A percentile compares a stretch with the other conserved stretches of the same genome.
These are phyloP conservation scores for Termitomyces sp. DNA, from an alignment of 768 basidiomycete genomes.

Conservation along the genomic window DNA sequence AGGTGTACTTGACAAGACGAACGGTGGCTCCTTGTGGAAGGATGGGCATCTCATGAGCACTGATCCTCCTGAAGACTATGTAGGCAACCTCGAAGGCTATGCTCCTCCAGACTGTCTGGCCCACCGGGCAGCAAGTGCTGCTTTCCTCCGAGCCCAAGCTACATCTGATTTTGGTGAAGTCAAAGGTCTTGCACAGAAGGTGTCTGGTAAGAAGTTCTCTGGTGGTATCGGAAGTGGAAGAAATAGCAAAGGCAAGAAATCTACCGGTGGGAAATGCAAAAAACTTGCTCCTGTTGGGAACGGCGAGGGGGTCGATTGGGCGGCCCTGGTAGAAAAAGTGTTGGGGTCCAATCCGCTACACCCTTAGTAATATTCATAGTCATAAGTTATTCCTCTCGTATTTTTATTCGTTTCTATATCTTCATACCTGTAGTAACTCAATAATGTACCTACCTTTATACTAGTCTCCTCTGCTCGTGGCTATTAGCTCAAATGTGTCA, in stretches of 20 bases:
- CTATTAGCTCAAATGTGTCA: too few species aligned
- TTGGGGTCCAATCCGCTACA: slow-evolving; percentile 17
- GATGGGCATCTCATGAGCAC: slow-evolving; percentile 56
- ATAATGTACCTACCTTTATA: neutral
- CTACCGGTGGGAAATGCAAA: neutral
- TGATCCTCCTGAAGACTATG: slow-evolving; percentile 17
- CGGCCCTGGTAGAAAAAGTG: slow-evolving; percentile 33
- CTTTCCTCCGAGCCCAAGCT: slow-evolving; percentile 77
- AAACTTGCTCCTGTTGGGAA: slow-evolving; percentile 27
- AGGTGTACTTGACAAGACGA: slow-evolving; percentile 61
- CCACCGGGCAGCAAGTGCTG: slow-evolving; percentile 61
- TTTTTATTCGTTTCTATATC: neutral
- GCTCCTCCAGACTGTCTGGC: slow-evolving; percentile 53
- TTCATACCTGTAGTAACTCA: neutral
- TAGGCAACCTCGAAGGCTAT: slow-evolving; percentile 49
- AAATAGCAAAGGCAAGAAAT: slow-evolving; percentile 17
- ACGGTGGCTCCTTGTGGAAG: slow-evolving; percentile 61
- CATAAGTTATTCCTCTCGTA: neutral
- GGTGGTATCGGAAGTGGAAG: slow-evolving; percentile 28
- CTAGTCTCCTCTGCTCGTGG: too few species aligned
- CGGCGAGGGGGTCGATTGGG: slow-evolving; percentile 43
- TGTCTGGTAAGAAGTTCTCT: slow-evolving; percentile 38
- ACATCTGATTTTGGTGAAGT: slow-evolving; percentile 70
- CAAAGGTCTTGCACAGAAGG: slow-evolving; percentile 59
- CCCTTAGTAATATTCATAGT: neutral